A percentile compares a stretch with the other conserved stretches of the same genome.
Evolutionary conservation across 495 filamentous ascomycete species (phyloP).

Genomic region (Tirmania nivea): DNA sequence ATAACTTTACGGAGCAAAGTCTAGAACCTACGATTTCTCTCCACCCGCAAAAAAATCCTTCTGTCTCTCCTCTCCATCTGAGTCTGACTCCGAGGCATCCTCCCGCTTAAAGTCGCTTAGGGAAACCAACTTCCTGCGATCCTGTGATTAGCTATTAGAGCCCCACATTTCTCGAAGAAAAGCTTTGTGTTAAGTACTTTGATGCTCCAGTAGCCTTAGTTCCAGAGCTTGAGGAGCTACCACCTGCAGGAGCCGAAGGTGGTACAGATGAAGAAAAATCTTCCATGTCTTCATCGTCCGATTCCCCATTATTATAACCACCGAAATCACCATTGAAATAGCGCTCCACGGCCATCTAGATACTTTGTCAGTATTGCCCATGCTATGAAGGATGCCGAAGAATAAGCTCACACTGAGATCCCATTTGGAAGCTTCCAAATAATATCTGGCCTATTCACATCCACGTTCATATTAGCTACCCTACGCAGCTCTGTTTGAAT

Average conservation of each 20-base stretch:
- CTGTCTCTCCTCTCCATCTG: conserved; percentile 36
- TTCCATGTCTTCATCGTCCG: conserved; percentile 23
- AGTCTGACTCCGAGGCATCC: not conserved
- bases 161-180: no score
- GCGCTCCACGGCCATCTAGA: conserved; percentile 14
- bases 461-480: not conserved
- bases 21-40: conserved; percentile 48
- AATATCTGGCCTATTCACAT: conserved; percentile 14
- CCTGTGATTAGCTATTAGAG: not conserved
- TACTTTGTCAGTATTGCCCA: conserved; percentile 1
- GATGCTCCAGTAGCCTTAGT: no score
- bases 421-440: conserved; percentile 20
- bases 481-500: not conserved
- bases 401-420: conserved; percentile 9
- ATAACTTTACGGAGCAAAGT: not conserved
- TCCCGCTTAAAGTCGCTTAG: not conserved
- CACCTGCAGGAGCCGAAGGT: not conserved
- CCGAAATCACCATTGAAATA: conserved; percentile 27
- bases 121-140: not conserved
- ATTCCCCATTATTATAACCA: conserved; percentile 39
- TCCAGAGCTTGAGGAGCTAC: not conserved
- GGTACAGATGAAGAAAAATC: not conserved
- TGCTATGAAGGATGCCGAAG: not conserved
- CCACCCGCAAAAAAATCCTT: conserved; percentile 84
- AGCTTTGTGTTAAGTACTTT: no score